These are phyloP conservation scores for Papilionanthe hybrid DNA, from an alignment of 116 monocot species.

Conservation along the genomic window DNA sequence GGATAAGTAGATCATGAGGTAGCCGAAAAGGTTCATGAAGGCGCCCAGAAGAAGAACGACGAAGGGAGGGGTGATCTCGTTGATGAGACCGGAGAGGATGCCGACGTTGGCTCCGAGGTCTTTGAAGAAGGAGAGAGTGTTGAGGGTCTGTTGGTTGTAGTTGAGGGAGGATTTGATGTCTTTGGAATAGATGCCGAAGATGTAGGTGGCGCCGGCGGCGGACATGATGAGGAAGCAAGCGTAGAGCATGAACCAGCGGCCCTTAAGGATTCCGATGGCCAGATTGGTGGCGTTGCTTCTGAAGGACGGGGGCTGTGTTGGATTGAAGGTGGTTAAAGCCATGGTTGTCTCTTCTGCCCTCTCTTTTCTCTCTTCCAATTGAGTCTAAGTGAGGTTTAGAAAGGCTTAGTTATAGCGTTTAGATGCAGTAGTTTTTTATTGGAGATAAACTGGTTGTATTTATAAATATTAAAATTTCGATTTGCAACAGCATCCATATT, in stretches of 20 bases:
- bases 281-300: neutral
- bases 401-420: too few species aligned
- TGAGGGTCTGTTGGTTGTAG: slow-evolving; percentile 48
- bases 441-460: too few species aligned
- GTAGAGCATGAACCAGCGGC: slow-evolving; percentile 60
- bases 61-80: slow-evolving; percentile 52
- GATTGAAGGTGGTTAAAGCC: too few species aligned
- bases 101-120: slow-evolving; percentile 67
- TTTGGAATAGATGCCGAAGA: slow-evolving; percentile 46
- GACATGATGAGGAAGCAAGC: slow-evolving; percentile 49
- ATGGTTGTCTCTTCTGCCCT: too few species aligned
- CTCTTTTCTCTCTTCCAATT: too few species aligned
- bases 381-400: too few species aligned
- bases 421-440: too few species aligned
- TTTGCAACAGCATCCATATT: too few species aligned
- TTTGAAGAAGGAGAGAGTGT: slow-evolving; percentile 57
- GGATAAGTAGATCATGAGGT: slow-evolving; percentile 62
- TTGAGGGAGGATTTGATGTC: slow-evolving; percentile 38
- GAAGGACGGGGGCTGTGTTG: too few species aligned
- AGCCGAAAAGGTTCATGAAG: slow-evolving; percentile 53
- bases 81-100: slow-evolving; percentile 49
- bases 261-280: slow-evolving; percentile 16
- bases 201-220: slow-evolving; percentile 43
- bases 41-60: slow-evolving; percentile 48
- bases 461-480: too few species aligned